phyloP scores from a whole-genome alignment of 140 eudicot genomes.

The Erigeron philadelphicus region DNA sequence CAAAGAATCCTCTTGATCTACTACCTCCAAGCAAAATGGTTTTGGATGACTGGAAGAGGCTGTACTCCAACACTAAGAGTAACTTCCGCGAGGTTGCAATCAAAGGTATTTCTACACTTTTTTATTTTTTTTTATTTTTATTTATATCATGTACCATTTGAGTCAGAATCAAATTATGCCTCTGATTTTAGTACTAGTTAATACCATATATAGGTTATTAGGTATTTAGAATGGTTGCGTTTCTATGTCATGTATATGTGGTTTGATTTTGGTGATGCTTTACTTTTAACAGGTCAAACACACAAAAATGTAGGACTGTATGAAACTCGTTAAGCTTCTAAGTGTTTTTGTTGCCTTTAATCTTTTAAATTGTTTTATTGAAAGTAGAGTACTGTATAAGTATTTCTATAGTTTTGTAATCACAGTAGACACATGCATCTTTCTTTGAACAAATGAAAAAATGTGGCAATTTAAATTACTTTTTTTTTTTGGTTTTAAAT shows the following conservation, averaged over 20 bases:
- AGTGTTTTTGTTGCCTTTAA: background rate
- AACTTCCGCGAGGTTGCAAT: conserved; percentile 95
- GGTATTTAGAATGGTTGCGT: background rate
- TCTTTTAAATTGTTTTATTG: background rate
- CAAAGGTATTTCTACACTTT: conserved; percentile 46
- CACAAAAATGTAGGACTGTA: no score
- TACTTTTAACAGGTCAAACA: no score
- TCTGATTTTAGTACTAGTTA: background rate
- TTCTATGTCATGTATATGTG: background rate
- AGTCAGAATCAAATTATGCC: background rate
- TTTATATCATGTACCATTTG: background rate
- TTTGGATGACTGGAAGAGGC: conserved; percentile 97
- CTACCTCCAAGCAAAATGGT: conserved; percentile 89
- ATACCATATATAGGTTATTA: background rate
- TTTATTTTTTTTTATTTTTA: background rate
- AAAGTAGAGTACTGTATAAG: no score
- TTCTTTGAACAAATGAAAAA: no score
- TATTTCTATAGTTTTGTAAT: no score
- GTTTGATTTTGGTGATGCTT: no score
- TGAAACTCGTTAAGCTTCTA: background rate
- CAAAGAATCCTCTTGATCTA: conserved; percentile 89
- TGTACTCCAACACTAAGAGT: conserved; percentile 85
- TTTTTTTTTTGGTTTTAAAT: no score
- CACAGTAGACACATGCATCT: no score
- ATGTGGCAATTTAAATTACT: no score